Evolutionary conservation across 2,329 filamentous ascomycete species (phyloP).

Genomic region (Rhynchosporium secalis): DNA sequence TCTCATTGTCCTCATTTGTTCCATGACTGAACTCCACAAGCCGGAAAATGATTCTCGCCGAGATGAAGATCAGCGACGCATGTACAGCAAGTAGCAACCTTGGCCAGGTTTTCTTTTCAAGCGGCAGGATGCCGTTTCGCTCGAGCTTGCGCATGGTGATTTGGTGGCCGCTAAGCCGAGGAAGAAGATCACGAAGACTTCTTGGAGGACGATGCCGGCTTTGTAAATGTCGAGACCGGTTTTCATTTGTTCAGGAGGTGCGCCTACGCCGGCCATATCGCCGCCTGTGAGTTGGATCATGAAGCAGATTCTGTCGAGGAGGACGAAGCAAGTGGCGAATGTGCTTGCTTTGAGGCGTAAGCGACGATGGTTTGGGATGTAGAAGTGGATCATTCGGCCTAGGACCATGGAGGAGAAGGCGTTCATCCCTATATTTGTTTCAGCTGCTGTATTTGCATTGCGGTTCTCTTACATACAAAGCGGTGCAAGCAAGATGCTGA

Average conservation of each 20-base stretch:
- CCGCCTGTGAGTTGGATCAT: constrained; percentile 38
- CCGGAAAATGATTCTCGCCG: constrained; percentile 60
- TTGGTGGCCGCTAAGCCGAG: constrained; percentile 24
- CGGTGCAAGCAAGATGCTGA: constrained; percentile 45
- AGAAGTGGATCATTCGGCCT: constrained; percentile 34
- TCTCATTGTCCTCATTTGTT: constrained; percentile 42
- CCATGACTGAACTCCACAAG: constrained; percentile 56
- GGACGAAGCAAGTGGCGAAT: constrained; percentile 47
- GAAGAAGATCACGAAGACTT: constrained; percentile 33
- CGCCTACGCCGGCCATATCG: constrained; percentile 15
- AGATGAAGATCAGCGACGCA: background rate
- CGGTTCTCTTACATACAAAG: constrained; percentile 16
- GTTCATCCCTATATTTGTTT: constrained; percentile 28
- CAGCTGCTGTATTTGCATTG: background rate
- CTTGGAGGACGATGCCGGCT: constrained; percentile 31
- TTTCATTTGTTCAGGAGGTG: constrained; percentile 13
- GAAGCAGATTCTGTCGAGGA: constrained; percentile 45
- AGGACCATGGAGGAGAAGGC: constrained; percentile 38
- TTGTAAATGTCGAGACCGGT: constrained; percentile 32
- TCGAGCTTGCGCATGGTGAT: constrained; percentile 16
- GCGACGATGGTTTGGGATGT: constrained; percentile 41
- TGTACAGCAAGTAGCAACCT: background rate
- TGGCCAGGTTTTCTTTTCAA: background rate
- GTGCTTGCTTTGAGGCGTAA: constrained; percentile 34
- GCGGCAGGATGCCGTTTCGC: background rate